Evolutionary conservation across 176 grass and related monocot species (phyloP).

Genomic region (Ampelocalamus luodianensis): DNA sequence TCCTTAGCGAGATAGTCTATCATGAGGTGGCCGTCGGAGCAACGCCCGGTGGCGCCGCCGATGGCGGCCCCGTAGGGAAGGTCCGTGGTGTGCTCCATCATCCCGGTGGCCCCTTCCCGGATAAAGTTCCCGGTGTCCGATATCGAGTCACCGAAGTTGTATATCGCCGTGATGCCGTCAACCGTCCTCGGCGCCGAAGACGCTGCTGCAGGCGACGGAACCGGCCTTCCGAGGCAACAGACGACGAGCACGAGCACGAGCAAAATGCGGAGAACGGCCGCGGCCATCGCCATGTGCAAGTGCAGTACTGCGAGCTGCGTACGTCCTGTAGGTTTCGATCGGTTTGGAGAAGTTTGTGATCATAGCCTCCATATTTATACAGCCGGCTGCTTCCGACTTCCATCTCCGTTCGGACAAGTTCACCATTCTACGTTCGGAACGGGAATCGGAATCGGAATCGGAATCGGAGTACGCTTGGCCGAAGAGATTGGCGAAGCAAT

Average conservation of each 20-base stretch:
- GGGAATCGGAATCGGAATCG: background rate
- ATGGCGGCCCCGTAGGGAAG: background rate
- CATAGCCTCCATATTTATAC: background rate
- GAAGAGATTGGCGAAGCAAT: background rate
- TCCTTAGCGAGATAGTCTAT: background rate
- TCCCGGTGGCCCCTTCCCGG: background rate
- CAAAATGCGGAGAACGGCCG: background rate
- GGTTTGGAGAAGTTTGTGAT: background rate
- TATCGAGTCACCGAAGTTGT: conserved; percentile 13
- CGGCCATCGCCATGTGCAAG: background rate
- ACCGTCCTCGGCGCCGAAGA: background rate
- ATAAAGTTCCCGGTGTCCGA: background rate
- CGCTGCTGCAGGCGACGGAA: background rate
- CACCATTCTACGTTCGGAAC: background rate
- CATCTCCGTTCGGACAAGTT: background rate
- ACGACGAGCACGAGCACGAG: background rate
- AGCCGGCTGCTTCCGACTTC: background rate
- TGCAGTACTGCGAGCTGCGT: background rate
- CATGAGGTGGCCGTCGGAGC: conserved; percentile 6
- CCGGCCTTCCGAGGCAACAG: background rate
- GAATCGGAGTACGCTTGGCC: background rate
- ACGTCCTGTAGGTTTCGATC: background rate
- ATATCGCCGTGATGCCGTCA: background rate
- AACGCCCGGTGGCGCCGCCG: background rate
- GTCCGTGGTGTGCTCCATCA: background rate